Evolutionary conservation across 208 protist species (phyloP), one percentile per base, ranked within the genome.

Genomic region (Balamuthia mandrillaris): DNA sequence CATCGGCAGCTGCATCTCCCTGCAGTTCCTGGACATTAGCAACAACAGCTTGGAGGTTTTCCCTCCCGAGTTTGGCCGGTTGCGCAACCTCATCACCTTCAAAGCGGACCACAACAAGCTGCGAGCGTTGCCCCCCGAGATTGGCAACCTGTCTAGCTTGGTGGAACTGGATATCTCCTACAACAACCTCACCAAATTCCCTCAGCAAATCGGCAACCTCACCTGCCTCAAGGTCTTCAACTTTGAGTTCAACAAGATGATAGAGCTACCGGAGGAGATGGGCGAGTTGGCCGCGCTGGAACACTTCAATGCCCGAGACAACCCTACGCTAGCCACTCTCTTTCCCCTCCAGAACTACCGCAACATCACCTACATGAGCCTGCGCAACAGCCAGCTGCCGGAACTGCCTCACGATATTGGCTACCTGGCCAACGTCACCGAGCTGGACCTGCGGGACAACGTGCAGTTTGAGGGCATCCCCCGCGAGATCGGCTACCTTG

Each of bases 371-470:
- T 86, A 85, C 41, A 31, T 92, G 5, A 51, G 42, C 27, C 66
- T 92, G 45, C 56, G 88, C 72, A 91, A 91, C 75, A 66, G 83
- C 12, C 88, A 85, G 27, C 83, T 91, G 41, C 29, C 58, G 42
- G 85, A 79, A 29, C 31, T 92, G 24, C 88, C 89, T 4, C 58
- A 61, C 10, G 87, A 86, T 60, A 24, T 92, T 12, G 70, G 75
- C 47, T 7, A 58, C 0, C 72, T 92, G 14, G 37, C 52, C 4
- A 86, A 84, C 35, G 37, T 92, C 16, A 39, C 44, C 10, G 89
- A 92, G 58, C 56, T 92, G 6, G 89, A 92, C 35, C 81, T 92
- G 3, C 29, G 89, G 45, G 86, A 92, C 44, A 92, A 92, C 86
- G 54, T 81, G 29, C 85, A 91, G 60, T 84, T 87, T 18, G 86